Base-by-base conservation (phyloP, 805 yeast species). In the Lipomyces orientalis region DNA sequence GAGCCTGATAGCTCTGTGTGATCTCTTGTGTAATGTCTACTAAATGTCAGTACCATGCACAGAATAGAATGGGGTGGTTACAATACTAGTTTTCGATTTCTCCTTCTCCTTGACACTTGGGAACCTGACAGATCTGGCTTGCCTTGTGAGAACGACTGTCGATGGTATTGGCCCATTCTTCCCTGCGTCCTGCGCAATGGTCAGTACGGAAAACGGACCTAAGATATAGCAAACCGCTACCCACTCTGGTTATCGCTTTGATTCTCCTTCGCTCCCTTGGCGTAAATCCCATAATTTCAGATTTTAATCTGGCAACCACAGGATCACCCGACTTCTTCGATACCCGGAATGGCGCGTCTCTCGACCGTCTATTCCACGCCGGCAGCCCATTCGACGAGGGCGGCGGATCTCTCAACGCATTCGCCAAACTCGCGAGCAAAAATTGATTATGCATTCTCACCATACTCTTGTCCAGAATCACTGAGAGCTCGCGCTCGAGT, bases 1-100 rank as follows among this genome's bases (percentile, higher is more conserved):
- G 94, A 1, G 95, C 86, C 72, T 90, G 92, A 64, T 91, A 85
- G 2, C 95, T 96, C 74, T 89, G 93, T 63, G 89, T 84, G 19
- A 95, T 91, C 75, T 95, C 98, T 77, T 93, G 97, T 29, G 96
- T 91, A 94, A 97, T 93, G 37, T 88, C 73, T 69, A 22, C 19
- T 4, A 56, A 4, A 25, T 31, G 55, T 52, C 34, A 31, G 31
- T 19, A 39, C 25, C 60, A 52, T 22, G 19, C 54, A 9, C 58
- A 25, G 29, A 51, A 29, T 19, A 19, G 16, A n/a, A 52, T 10
- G 16, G 14, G 8, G 14, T 14, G 8, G 55, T n/a, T 6, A 33
- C 54, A 33, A 19, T 34, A 62, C 68, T 65, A 49, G 70, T 66
- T 64, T 62, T 71, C 57, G 72, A 67, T 57, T 79, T 78, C 56